These are phyloP conservation scores for Ophiostoma novo-ulmi DNA, from an alignment of 2,329 filamentous ascomycete genomes.

Conservation along the genomic window DNA sequence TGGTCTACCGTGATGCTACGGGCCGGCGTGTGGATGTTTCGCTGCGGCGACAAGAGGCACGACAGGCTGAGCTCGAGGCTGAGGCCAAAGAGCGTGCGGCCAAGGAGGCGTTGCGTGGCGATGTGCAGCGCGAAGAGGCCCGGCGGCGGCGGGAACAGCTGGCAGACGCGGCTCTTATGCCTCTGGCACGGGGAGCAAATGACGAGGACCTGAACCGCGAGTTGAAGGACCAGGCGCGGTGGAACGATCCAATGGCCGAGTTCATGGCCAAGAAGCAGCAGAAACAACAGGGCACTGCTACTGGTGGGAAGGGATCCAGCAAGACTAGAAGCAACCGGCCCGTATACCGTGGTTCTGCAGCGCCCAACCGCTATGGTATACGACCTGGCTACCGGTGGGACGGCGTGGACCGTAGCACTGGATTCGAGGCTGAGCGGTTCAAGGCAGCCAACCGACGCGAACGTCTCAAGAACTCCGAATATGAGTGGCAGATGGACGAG, in stretches of 20 bases:
- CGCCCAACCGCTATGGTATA: slow-evolving; percentile 92
- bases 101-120: slow-evolving; percentile 69
- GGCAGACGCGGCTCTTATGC: slow-evolving; percentile 76
- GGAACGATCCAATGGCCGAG: slow-evolving; percentile 89
- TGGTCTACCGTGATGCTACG: slow-evolving; percentile 91
- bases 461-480: slow-evolving; percentile 74
- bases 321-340: slow-evolving; percentile 45
- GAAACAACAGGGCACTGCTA: slow-evolving; percentile 20
- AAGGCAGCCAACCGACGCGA: slow-evolving; percentile 74
- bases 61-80: slow-evolving; percentile 43
- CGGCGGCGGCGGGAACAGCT: slow-evolving; percentile 61
- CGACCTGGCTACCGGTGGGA: slow-evolving; percentile 92
- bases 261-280: slow-evolving; percentile 54
- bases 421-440: slow-evolving; percentile 91
- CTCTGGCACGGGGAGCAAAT: slow-evolving; percentile 72
- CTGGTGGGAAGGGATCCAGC: background rate
- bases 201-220: slow-evolving; percentile 83
- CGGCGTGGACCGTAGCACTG: slow-evolving; percentile 88
- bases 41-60: slow-evolving; percentile 82
- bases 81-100: slow-evolving; percentile 43
- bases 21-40: slow-evolving; percentile 90
- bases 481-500: slow-evolving; percentile 86
- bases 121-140: slow-evolving; percentile 71
- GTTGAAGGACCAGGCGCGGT: slow-evolving; percentile 67
- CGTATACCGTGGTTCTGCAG: slow-evolving; percentile 70